Conservation (phyloP, 139 green algal species). For the Micromonas commoda region DNA sequence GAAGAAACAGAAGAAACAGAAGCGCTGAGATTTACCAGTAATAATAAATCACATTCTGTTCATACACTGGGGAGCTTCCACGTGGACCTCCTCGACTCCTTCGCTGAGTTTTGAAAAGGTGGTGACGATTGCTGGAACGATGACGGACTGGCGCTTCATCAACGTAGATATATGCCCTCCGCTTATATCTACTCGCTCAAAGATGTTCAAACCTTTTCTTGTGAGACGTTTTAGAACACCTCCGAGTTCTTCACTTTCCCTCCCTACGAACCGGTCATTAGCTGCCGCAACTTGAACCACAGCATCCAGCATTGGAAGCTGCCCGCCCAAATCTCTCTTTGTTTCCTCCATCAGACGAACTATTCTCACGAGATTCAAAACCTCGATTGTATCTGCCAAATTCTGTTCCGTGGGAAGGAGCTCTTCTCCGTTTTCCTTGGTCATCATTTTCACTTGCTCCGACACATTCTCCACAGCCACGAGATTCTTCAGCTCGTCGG, state of each 20-base stretch:
- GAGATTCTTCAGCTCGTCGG: background rate
- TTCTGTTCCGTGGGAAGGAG: background rate
- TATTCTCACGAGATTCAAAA: background rate
- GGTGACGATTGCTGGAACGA: background rate
- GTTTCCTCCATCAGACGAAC: background rate
- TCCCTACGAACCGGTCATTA: background rate
- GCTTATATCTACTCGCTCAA: background rate
- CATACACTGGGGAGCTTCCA: background rate
- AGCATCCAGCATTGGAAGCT: background rate
- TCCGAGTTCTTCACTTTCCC: background rate
- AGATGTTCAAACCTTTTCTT: background rate
- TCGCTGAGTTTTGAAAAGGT: background rate
- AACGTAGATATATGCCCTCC: background rate
- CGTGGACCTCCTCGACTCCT: background rate
- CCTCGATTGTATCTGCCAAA: background rate
- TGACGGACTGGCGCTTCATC: background rate
- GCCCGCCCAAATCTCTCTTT: background rate
- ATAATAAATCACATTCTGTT: no score
- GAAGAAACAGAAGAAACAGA: constrained; percentile 18
- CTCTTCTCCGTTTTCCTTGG: background rate
- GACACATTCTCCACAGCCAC: background rate
- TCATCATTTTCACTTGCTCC: background rate
- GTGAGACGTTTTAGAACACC: background rate
- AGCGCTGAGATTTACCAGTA: no score
- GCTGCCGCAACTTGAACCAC: background rate